These are phyloP conservation scores for Begonia fuchsioides DNA, from an alignment of 306 rosid genomes.

Conservation along the genomic window DNA sequence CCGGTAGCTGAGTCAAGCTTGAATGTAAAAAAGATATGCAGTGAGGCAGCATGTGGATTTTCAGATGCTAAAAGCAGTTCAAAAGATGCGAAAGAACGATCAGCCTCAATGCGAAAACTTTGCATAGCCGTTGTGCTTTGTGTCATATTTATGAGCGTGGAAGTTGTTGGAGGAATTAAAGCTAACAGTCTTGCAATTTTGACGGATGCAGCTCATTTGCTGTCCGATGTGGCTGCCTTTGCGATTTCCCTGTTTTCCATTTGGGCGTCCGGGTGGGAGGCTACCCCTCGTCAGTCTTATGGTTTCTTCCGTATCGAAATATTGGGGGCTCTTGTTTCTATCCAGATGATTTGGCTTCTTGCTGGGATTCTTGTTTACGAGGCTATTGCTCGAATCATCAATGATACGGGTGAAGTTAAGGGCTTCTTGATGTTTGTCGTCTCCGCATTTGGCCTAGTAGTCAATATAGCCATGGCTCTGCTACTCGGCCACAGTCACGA, in stretches of 20 bases:
- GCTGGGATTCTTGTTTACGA: constrained; percentile 52
- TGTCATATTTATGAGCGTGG: constrained; percentile 38
- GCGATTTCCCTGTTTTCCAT: constrained; percentile 44
- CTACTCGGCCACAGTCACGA: constrained; percentile 39
- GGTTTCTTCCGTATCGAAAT: constrained; percentile 52
- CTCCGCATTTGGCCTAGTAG: constrained; percentile 41
- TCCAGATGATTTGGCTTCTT: constrained; percentile 63
- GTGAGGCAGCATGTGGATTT: constrained; percentile 46
- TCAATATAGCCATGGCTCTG: constrained; percentile 40
- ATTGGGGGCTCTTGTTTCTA: constrained; percentile 46
- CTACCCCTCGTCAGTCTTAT: constrained; percentile 49
- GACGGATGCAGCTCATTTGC: constrained; percentile 51
- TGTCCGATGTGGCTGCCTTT: constrained; percentile 54
- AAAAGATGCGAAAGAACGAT: constrained; percentile 32
- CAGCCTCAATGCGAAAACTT: constrained; percentile 40
- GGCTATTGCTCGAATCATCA: constrained; percentile 31
- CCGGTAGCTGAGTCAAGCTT: constrained; percentile 15
- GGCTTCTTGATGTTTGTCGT: constrained; percentile 44
- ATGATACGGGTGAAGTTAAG: constrained; percentile 34
- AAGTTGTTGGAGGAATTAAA: constrained; percentile 43
- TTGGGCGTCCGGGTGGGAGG: constrained; percentile 62
- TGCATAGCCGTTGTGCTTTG: constrained; percentile 34
- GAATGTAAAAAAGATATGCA: constrained; percentile 32
- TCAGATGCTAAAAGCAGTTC: constrained; percentile 30
- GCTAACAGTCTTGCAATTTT: constrained; percentile 60